Conservation (phyloP, 345 rosid species). For the Trapa bicornis region DNA sequence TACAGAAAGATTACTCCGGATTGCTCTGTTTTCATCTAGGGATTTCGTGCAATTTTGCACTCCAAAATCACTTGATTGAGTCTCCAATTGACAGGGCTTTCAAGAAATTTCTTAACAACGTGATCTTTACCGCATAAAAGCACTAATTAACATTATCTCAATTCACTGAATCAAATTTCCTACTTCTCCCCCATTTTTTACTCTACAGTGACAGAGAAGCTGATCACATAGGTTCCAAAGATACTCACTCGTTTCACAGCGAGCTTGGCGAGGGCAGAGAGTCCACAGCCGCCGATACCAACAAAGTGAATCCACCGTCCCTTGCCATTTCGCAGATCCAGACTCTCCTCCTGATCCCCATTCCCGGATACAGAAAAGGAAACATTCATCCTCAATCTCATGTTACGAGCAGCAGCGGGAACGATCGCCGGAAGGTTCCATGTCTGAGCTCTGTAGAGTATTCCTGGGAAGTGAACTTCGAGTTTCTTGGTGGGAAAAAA, state of each 20-base stretch:
- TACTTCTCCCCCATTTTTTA: not conserved
- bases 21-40: too few relatives aligned
- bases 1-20: too few relatives aligned
- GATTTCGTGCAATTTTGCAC: too few relatives aligned
- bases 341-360: not conserved
- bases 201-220: not conserved
- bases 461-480: not conserved
- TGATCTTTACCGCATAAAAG: not conserved
- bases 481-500: not conserved
- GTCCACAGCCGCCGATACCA: constrained; percentile 24
- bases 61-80: too few relatives aligned
- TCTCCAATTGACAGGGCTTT: too few relatives aligned
- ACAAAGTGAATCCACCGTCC: constrained; percentile 23
- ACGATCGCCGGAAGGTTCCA: not conserved
- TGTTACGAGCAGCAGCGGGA: not conserved
- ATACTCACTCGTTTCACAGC: constrained; percentile 21
- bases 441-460: not conserved
- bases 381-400: not conserved
- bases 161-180: too few relatives aligned
- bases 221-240: not conserved
- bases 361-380: not conserved
- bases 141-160: not conserved
- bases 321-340: not conserved
- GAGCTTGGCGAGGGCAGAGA: constrained; percentile 24
- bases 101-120: not conserved